Conservation (phyloP, 176 grass and related monocot species). For the Cenchrus americanus region DNA sequence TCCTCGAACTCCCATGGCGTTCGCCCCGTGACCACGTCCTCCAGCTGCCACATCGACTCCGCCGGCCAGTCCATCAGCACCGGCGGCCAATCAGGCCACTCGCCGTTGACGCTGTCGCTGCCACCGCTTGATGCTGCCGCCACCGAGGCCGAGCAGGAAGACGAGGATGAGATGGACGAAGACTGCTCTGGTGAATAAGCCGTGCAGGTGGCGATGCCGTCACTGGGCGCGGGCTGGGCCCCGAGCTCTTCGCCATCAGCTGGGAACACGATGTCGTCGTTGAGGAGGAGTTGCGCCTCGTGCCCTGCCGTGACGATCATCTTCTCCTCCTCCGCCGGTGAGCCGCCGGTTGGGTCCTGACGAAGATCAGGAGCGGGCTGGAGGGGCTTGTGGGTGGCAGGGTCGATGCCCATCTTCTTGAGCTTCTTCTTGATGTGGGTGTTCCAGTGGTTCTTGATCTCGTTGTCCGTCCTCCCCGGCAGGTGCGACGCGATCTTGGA, state of each 20-base stretch:
- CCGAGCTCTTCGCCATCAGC: background rate
- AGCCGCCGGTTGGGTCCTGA: background rate
- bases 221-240: background rate
- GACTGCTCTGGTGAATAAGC: constrained; percentile 32
- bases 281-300: constrained; percentile 32
- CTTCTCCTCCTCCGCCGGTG: constrained; percentile 25
- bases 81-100: constrained; percentile 47
- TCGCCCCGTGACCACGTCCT: constrained; percentile 55
- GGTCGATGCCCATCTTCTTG: constrained; percentile 83
- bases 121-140: constrained; percentile 31
- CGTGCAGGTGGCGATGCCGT: constrained; percentile 1
- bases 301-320: background rate
- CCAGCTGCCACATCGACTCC: constrained; percentile 64
- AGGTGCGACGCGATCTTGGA: constrained; percentile 86
- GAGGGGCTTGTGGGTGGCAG: constrained; percentile 67
- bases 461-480: constrained; percentile 88
- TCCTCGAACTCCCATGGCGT: constrained; percentile 52
- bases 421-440: constrained; percentile 96
- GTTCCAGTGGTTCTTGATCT: constrained; percentile 98
- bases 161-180: constrained; percentile 38
- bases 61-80: constrained; percentile 81
- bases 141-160: constrained; percentile 26
- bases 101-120: constrained; percentile 29
- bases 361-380: background rate
- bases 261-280: constrained; percentile 55